These are phyloP conservation scores for Hyphodiscus hymeniophilus DNA, from an alignment of 495 filamentous ascomycete genomes.

Conservation along the genomic window DNA sequence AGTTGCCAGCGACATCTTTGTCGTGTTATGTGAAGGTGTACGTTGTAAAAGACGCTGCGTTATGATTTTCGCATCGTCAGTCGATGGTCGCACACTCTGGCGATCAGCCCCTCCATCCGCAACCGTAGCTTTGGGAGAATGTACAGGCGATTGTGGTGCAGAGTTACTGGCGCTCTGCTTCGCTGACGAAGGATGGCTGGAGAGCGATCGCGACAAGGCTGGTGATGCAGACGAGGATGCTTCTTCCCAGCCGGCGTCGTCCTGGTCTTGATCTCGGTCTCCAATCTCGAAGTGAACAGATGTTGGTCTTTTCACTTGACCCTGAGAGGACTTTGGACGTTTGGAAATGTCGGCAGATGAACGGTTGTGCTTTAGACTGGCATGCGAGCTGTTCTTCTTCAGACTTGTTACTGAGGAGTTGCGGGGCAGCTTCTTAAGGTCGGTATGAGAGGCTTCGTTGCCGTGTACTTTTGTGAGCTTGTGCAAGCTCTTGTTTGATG, in stretches of 20 bases:
- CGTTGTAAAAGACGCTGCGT: constrained; percentile 52
- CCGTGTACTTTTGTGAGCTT: constrained; percentile 20
- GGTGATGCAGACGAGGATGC: constrained; percentile 47
- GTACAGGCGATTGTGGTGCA: constrained; percentile 21
- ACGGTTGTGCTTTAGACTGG: constrained; percentile 30
- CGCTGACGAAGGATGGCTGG: constrained; percentile 16
- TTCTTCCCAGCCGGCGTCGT: constrained; percentile 42
- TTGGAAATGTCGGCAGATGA: constrained; percentile 26
- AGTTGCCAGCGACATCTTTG: constrained; percentile 51
- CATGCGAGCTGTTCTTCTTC: constrained; percentile 40
- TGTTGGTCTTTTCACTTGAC: constrained; percentile 34
- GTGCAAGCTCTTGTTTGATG: constrained; percentile 18
- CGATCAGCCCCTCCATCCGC: constrained; percentile 16
- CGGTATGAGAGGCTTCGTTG: constrained; percentile 15
- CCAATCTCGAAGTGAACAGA: constrained; percentile 28
- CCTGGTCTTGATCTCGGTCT: constrained; percentile 36
- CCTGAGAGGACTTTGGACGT: constrained; percentile 34
- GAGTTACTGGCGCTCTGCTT: constrained; percentile 24
- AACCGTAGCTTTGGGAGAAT: constrained; percentile 13
- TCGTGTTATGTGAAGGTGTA: constrained; percentile 44
- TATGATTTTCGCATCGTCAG: constrained; percentile 31
- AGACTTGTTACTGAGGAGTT: constrained; percentile 30
- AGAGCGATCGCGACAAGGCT: constrained; percentile 35
- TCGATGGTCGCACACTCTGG: constrained; percentile 4
- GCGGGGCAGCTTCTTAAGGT: constrained; percentile 24